Percentiles rank a stretch among this genome's conserved stretches.
Conservation (phyloP, 208 protist species). For the Wallacemonas sp. region DNA sequence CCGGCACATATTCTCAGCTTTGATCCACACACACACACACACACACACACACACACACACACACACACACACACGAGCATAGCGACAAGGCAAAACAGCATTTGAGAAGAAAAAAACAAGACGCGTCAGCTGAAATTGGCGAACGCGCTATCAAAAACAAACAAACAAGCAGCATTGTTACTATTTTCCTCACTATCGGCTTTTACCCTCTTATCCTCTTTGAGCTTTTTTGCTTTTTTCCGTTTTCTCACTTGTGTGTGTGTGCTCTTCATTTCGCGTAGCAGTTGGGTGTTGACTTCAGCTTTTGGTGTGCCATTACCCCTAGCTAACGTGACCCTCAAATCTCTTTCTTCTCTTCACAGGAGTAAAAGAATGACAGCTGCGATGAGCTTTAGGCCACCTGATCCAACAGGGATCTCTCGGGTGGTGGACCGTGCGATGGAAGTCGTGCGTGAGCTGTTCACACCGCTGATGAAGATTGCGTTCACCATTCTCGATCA, state of each 20-base stretch:
- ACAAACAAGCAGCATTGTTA: too few relatives aligned
- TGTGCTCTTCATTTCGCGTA: constrained; percentile 6
- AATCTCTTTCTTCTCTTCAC: too few relatives aligned
- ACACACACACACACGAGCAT: too few relatives aligned
- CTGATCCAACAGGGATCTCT: neutral
- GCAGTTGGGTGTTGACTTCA: too few relatives aligned
- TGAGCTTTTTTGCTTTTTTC: neutral
- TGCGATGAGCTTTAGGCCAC: constrained; percentile 20
- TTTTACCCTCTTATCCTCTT: neutral
- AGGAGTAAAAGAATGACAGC: too few relatives aligned
- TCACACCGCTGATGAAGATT: neutral
- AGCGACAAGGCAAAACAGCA: neutral
- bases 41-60: too few relatives aligned
- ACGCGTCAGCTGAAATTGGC: neutral
- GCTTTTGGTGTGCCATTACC: too few relatives aligned
- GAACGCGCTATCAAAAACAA: too few relatives aligned
- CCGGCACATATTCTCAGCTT: too few relatives aligned
- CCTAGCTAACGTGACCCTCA: too few relatives aligned
- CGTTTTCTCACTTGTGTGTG: constrained; percentile 1
- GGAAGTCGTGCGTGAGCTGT: neutral
- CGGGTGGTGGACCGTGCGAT: constrained; percentile 1
- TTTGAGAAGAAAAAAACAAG: neutral
- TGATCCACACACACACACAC: too few relatives aligned
- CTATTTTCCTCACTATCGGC: neutral
- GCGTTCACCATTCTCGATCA: constrained; percentile 5